phyloP scores from a whole-genome alignment of 176 grass and related monocot genomes.

The Saccharum officinarum region DNA sequence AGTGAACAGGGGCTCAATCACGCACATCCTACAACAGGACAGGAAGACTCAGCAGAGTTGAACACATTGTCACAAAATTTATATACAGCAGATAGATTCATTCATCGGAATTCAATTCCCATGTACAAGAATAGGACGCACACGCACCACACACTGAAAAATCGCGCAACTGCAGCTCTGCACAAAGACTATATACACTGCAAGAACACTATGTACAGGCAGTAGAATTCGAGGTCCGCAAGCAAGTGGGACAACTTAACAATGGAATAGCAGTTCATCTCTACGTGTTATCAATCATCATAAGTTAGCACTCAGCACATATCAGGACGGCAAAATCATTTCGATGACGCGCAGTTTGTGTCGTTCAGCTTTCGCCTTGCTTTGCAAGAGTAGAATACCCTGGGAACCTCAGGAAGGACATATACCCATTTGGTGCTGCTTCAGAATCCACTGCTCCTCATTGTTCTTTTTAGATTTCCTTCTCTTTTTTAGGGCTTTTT shows the following conservation, averaged over 20 bases:
- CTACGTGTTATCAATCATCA: conserved; percentile 26
- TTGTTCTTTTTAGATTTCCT: conserved; percentile 12
- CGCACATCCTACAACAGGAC: not conserved
- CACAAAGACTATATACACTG: conserved; percentile 36
- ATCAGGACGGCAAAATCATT: conserved; percentile 25
- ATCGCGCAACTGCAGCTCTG: conserved; percentile 29
- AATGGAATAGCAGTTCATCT: conserved; percentile 35
- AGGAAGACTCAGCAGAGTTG: not conserved
- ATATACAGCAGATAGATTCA: conserved; percentile 38
- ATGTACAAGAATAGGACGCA: conserved; percentile 31
- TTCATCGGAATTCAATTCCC: conserved; percentile 26
- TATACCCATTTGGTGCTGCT: conserved; percentile 45
- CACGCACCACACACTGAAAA: conserved; percentile 21
- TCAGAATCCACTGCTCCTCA: conserved; percentile 45
- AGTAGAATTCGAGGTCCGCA: conserved; percentile 26
- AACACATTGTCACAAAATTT: conserved; percentile 3
- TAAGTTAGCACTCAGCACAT: conserved; percentile 40
- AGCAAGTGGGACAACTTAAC: conserved; percentile 42
- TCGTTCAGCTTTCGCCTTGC: conserved; percentile 51
- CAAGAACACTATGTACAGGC: conserved; percentile 17
- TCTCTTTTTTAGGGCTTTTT: conserved; percentile 40
- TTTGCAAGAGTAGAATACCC: conserved; percentile 42
- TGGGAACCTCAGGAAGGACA: conserved; percentile 57
- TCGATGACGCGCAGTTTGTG: conserved; percentile 25
- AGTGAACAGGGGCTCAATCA: too few relatives aligned